Base-by-base conservation (phyloP, 805 yeast genomes). In the Metschnikowia santaceciliae region DNA sequence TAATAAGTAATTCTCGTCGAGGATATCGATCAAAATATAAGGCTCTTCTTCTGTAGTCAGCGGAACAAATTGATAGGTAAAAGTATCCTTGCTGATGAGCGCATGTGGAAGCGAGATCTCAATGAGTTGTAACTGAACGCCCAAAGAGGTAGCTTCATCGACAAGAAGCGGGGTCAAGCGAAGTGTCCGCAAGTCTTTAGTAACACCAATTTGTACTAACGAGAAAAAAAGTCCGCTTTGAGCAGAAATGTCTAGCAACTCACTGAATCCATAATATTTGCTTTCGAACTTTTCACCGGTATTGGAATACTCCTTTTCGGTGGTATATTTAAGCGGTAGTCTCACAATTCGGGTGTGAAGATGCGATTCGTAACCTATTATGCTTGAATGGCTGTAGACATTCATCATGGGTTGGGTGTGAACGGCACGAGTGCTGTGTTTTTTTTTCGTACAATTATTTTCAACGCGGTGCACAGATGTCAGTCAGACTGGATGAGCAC, bases 1-100 rank as follows among this genome's bases (percentile, higher is more conserved):
- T 22, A 86, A 63, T 15, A 80, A 65, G 49, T 79, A 84, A 19
- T 70, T 66, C 20, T 70, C 73, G 30, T 83, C 80, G 14, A 87
- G 67, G 7, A 81, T 57, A 62, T 85, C 89, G 17, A 83, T 53
- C n/a, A 81, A 58, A 0, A 83, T 54, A 36, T 63, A 68, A 3
- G 61, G 62, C 2, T 57, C 57, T 32, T 63, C 63, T 33, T 74
- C 51, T 1, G 47, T 14, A 5, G 49, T 47, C 52, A 52, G 59
- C 32, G 57, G 47, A 37, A 57, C 54, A 32, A 53, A 54, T 23
- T 42, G 49, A 42, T 49, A 46, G 20, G 54, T 48, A 33, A 52
- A 46, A 11, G 54, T 54, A 20, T 54, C 51, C 20, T 52, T 55
- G 32, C 60, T 53, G 35, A 54, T 51, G 38, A 62, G 22, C 6